phyloP scores from a whole-genome alignment of 768 basidiomycete species.

The Tricholoma furcatifolium region DNA sequence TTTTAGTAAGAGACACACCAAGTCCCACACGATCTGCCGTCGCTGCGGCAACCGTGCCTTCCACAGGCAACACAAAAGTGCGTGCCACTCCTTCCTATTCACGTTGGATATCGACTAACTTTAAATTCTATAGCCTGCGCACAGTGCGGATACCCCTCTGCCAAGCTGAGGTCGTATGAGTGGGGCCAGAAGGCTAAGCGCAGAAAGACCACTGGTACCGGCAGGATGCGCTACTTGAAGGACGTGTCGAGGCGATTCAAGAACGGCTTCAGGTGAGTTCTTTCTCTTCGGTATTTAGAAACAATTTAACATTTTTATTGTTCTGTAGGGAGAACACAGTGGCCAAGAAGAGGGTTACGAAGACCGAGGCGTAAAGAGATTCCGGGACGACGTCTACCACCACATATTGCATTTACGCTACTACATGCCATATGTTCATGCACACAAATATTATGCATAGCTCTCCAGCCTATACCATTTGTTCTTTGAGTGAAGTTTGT shows the following conservation, averaged over 20 bases:
- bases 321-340: slow-evolving; percentile 19
- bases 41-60: slow-evolving; percentile 95
- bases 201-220: slow-evolving; percentile 99
- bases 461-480: slow-evolving; percentile 4
- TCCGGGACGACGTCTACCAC: background rate
- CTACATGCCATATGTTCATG: slow-evolving; percentile 20
- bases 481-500: background rate
- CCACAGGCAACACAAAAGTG: slow-evolving; percentile 99
- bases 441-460: slow-evolving; percentile 18
- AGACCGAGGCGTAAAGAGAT: slow-evolving; percentile 21
- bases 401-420: slow-evolving; percentile 15
- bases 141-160: slow-evolving; percentile 94
- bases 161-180: slow-evolving; percentile 93
- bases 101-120: slow-evolving; percentile 1
- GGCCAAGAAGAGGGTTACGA: slow-evolving; percentile 19
- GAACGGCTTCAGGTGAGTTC: slow-evolving; percentile 88
- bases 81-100: slow-evolving; percentile 24
- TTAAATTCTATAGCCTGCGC: slow-evolving; percentile 66
- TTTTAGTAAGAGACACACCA: slow-evolving; percentile 91
- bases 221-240: slow-evolving; percentile 94
- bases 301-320: background rate
- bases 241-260: slow-evolving; percentile 93
- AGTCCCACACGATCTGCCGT: slow-evolving; percentile 96
- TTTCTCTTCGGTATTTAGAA: background rate
- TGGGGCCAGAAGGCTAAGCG: slow-evolving; percentile 99